These are phyloP conservation scores for Colletotrichum neosansevieriae DNA, from an alignment of 2,329 filamentous ascomycete genomes.

Conservation along the genomic window DNA sequence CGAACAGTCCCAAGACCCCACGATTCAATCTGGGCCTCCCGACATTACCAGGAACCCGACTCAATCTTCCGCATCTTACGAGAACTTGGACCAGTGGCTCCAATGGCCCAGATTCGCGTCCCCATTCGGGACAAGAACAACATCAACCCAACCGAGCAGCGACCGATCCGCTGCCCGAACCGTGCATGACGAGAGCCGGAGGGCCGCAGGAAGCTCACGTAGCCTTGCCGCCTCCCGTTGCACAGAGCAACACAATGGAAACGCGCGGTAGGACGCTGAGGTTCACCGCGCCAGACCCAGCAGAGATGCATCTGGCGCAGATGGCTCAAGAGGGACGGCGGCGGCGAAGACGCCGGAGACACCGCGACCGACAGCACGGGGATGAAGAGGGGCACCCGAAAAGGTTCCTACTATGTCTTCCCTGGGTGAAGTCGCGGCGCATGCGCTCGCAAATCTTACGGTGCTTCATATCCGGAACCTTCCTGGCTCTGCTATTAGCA, in stretches of 20 bases:
- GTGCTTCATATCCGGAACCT: conserved; percentile 74
- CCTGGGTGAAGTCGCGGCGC: conserved; percentile 65
- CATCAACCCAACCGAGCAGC: conserved; percentile 43
- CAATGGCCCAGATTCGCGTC: conserved; percentile 43
- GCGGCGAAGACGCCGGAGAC: conserved; percentile 48
- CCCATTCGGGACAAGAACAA: conserved; percentile 38
- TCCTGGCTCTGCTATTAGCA: conserved; percentile 69
- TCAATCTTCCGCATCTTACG: conserved; percentile 56
- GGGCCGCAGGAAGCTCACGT: conserved; percentile 1
- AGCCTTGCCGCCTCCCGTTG: conserved; percentile 26
- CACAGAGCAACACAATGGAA: conserved; percentile 21
- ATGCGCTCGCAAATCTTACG: conserved; percentile 68
- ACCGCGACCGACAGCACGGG: conserved; percentile 39
- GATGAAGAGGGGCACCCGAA: conserved; percentile 48
- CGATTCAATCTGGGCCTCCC: conserved; percentile 53
- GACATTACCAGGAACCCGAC: conserved; percentile 55
- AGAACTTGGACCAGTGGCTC: conserved; percentile 54
- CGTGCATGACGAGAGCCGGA: conserved; percentile 27
- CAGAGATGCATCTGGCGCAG: conserved; percentile 60
- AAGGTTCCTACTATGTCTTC: conserved; percentile 66
- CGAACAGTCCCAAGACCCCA: conserved; percentile 62
- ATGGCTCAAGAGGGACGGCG: conserved; percentile 56
- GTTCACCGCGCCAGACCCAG: conserved; percentile 60
- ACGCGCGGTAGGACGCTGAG: conserved; percentile 26
- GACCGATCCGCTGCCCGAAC: conserved; percentile 25